Evolutionary conservation across 257 asterid genomes (phyloP).

Genomic region (Mentha longifolia): DNA sequence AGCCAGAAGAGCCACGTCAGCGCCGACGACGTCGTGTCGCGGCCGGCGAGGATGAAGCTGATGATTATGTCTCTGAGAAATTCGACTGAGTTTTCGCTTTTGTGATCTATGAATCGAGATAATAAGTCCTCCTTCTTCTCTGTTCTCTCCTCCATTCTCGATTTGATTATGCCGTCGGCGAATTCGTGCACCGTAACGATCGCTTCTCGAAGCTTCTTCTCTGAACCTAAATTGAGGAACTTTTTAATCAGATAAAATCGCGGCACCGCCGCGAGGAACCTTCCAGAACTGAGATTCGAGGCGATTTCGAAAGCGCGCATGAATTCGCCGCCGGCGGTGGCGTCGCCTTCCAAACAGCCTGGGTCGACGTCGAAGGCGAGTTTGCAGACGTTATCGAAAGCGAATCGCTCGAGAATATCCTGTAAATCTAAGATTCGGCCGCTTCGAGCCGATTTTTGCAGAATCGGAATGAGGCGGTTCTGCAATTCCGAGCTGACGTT

Average conservation of each 20-base stretch:
- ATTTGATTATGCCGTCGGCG: conserved; percentile 66
- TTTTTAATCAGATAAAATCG: conserved; percentile 45
- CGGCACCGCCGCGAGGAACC: conserved; percentile 75
- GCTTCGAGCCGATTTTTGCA: conserved; percentile 41
- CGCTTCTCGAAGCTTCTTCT: conserved; percentile 52
- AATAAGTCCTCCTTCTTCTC: conserved; percentile 63
- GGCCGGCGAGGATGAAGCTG: conserved; percentile 87
- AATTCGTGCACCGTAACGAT: conserved; percentile 64
- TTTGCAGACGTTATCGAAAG: conserved; percentile 81
- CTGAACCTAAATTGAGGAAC: conserved; percentile 63
- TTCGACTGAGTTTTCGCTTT: conserved; percentile 51
- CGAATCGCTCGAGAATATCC: conserved; percentile 74
- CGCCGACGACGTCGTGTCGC: conserved; percentile 90
- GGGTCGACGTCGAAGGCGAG: conserved; percentile 82
- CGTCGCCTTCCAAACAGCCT: conserved; percentile 72
- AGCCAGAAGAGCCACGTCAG: conserved; percentile 91
- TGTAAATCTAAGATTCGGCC: conserved; percentile 59
- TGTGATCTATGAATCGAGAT: conserved; percentile 62
- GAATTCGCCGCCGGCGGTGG: conserved; percentile 56
- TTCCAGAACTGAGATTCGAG: conserved; percentile 69
- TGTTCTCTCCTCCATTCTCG: conserved; percentile 55
- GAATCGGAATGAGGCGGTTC: conserved; percentile 58
- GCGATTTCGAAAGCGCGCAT: conserved; percentile 89
- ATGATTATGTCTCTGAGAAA: conserved; percentile 79
- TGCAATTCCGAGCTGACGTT: conserved; percentile 57